Evolutionary conservation across 2,329 filamentous ascomycete genomes (phyloP).

Genomic region (Cladophialophora psammophila): DNA sequence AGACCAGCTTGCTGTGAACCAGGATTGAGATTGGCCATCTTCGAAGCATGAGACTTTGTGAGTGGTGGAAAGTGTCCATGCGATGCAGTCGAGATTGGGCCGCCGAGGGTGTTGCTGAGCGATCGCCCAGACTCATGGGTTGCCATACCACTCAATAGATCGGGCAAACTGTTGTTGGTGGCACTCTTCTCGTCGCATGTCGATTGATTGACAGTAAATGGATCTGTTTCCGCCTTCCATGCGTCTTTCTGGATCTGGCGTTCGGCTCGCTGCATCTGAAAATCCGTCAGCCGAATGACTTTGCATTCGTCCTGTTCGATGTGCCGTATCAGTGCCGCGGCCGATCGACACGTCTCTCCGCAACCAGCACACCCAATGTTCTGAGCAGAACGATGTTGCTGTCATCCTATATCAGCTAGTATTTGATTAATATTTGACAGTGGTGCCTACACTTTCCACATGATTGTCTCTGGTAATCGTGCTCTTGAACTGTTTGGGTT

Average conservation of each 20-base stretch:
- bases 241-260: constrained; percentile 56
- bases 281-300: constrained; percentile 52
- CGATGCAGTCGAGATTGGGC: constrained; percentile 19
- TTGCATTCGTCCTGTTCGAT: constrained; percentile 62
- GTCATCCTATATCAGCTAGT: constrained; percentile 13
- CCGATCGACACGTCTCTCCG: constrained; percentile 54
- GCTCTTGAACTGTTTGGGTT: constrained; percentile 54
- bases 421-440: constrained; percentile 29
- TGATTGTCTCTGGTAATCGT: constrained; percentile 60
- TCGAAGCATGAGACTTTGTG: not conserved
- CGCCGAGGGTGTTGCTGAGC: constrained; percentile 24
- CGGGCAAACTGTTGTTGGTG: not conserved
- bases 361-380: constrained; percentile 60
- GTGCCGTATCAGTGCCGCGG: constrained; percentile 60
- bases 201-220: constrained; percentile 12
- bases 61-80: constrained; percentile 27
- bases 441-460: constrained; percentile 55
- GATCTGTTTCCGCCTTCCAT: constrained; percentile 32
- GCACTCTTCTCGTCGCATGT: constrained; percentile 7
- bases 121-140: constrained; percentile 2
- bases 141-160: constrained; percentile 13
- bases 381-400: constrained; percentile 55
- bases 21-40: not conserved
- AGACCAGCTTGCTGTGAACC: not conserved
- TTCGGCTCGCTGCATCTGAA: constrained; percentile 59